These are phyloP conservation scores for Canariomyces notabilis DNA, from an alignment of 2,329 filamentous ascomycete genomes.

Conservation along the genomic window DNA sequence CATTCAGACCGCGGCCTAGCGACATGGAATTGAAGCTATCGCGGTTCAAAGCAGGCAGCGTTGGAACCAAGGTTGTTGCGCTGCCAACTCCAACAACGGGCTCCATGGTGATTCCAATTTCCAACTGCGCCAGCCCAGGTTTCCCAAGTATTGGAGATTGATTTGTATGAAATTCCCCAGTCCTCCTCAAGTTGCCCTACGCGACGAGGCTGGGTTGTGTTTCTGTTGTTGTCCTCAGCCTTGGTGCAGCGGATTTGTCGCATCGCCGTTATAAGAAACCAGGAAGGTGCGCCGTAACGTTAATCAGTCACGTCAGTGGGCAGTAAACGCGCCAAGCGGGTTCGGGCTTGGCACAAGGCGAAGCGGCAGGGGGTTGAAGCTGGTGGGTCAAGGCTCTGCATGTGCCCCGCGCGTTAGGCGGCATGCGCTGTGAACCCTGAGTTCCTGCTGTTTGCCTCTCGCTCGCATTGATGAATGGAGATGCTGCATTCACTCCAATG, in stretches of 20 bases:
- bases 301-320: not conserved
- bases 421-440: too few relatives aligned
- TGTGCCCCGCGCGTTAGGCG: not conserved
- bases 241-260: not conserved
- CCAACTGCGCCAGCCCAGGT: too few relatives aligned
- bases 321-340: not conserved
- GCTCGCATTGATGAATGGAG: too few relatives aligned
- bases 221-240: not conserved
- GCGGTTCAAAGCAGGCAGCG: conserved; percentile 33
- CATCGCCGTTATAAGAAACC: not conserved
- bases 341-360: too few relatives aligned
- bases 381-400: not conserved
- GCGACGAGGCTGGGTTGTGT: too few relatives aligned
- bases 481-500: too few relatives aligned
- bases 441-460: too few relatives aligned
- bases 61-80: conserved; percentile 14
- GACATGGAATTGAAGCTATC: conserved; percentile 60
- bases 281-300: not conserved
- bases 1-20: conserved; percentile 59
- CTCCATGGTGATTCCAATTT: conserved; percentile 9
- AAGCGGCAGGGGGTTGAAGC: not conserved
- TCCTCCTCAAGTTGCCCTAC: not conserved
- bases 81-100: conserved; percentile 6
- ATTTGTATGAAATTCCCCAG: not conserved
- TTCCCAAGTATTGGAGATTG: too few relatives aligned